Percentiles rank a stretch among this genome's conserved stretches.
These are phyloP conservation scores for Irpex sp. DNA, from an alignment of 1,284 basidiomycete species.

Conservation along the genomic window DNA sequence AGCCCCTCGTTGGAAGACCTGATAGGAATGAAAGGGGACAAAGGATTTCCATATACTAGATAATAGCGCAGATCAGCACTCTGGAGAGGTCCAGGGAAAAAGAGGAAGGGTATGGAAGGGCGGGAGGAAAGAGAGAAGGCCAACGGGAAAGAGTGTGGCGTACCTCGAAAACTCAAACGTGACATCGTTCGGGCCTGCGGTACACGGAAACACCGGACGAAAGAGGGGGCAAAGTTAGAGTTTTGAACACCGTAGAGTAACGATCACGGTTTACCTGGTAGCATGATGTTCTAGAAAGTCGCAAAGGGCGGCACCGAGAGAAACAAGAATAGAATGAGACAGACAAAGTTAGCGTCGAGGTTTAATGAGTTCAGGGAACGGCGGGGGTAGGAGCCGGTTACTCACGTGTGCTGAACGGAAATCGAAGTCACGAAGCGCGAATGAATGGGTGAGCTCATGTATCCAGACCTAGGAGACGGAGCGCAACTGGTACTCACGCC, in stretches of 20 bases:
- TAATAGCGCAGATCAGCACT: background rate
- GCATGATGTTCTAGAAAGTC: conserved; percentile 55
- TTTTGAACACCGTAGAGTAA: background rate
- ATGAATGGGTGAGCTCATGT: conserved; percentile 8
- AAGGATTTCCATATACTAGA: conserved; percentile 79
- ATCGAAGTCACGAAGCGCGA: conserved; percentile 11
- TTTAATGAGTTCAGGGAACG: conserved; percentile 45
- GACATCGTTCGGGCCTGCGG: conserved; percentile 73
- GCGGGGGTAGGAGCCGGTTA: background rate
- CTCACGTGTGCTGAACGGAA: background rate
- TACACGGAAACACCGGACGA: conserved; percentile 4
- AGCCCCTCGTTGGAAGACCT: conserved; percentile 81
- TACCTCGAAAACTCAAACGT: conserved; percentile 75
- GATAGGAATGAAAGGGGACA: conserved; percentile 78
- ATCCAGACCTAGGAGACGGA: conserved; percentile 7
- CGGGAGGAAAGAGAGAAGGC: background rate
- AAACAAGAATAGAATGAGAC: background rate
- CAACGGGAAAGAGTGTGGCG: conserved; percentile 21
- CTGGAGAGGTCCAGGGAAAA: background rate
- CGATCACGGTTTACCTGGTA: conserved; percentile 42
- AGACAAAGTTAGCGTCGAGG: conserved; percentile 33
- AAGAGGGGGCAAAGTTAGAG: background rate
- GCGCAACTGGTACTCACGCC: conserved; percentile 53
- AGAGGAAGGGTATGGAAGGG: background rate
- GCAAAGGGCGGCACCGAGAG: background rate